Evolutionary conservation across 2,329 filamentous ascomycete genomes (phyloP), one percentile per base, ranked within the genome.

Genomic region (Magnaporthiopsis incrustans): DNA sequence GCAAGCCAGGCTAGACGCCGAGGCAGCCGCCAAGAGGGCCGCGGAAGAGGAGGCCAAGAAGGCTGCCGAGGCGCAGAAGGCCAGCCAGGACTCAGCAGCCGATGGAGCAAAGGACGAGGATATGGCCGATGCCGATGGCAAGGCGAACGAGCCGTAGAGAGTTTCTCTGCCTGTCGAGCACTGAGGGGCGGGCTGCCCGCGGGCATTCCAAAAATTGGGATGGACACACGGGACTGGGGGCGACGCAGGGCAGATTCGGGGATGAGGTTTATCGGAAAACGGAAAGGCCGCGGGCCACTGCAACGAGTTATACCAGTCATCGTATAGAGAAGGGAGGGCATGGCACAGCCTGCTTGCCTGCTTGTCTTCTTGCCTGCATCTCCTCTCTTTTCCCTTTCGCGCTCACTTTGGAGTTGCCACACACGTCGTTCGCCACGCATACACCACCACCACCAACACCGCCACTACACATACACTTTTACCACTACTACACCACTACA

Each of bases 1-100:
- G 57, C 86, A 92, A 74, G 91, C 94, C 65, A 89, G 85, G 78
- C 78, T 87, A 63, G 92, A 95, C 65, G 90, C 90, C 67, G 89
- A 91, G 77, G 86, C 86, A 74, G 88, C 89, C 70, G 89, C 89
- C 64, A 91, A 90, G 78, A 90, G 91, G 77, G 81, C 79, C 60
- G 78, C 79, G 65, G 80, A 84, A 71, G 82, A 84, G 73, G 81
- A 83, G 74, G 77, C 81, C 67, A 78, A 79, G 76, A 82, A 84
- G 75, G 79, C 80, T 68, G 77, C 79, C 67, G 80, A 83, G 71
- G 75, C 75, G 26, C 80, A 82, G 67, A 83, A 84, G 75, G 74
- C 77, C 27, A 73, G 74, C 14, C 44, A 53, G 44, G 44, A 53
- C 44, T 22, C 44, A 22, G 44, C 44, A 53, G 73, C 71, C 63